Evolutionary conservation across 2,329 filamentous ascomycete species (phyloP).

Genomic region (Epicoccum sorghinum): DNA sequence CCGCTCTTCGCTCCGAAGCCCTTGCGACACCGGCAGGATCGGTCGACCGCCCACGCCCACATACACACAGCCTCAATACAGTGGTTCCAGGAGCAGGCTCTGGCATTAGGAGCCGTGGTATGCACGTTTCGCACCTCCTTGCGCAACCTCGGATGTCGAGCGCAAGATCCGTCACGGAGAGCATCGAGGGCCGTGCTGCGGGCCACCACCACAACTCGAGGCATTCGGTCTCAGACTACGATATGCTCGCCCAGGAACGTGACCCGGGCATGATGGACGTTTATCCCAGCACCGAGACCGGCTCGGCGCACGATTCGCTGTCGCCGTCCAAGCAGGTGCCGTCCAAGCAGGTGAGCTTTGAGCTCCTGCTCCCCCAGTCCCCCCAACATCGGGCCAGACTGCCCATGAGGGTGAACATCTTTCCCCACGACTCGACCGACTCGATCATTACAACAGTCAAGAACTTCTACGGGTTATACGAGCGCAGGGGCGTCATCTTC

Average conservation of each 20-base stretch:
- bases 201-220: slow-evolving; percentile 37
- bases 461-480: slow-evolving; percentile 97
- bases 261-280: slow-evolving; percentile 42
- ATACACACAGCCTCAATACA: slow-evolving; percentile 29
- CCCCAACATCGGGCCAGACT: slow-evolving; percentile 74
- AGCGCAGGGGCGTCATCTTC: slow-evolving; percentile 85
- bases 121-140: slow-evolving; percentile 43
- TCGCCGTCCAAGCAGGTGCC: slow-evolving; percentile 47
- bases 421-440: slow-evolving; percentile 93
- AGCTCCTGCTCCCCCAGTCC: slow-evolving; percentile 72
- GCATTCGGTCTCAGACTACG: slow-evolving; percentile 32
- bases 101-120: slow-evolving; percentile 23
- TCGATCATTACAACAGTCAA: slow-evolving; percentile 98
- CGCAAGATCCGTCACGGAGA: slow-evolving; percentile 33
- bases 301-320: slow-evolving; percentile 40
- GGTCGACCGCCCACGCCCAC: slow-evolving; percentile 34
- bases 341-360: slow-evolving; percentile 78
- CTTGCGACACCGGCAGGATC: slow-evolving; percentile 50
- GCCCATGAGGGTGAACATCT: slow-evolving; percentile 89
- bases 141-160: slow-evolving; percentile 32
- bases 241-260: slow-evolving; percentile 34
- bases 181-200: slow-evolving; percentile 34
- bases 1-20: slow-evolving; percentile 39
- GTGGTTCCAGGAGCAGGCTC: slow-evolving; percentile 19
- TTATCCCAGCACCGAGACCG: slow-evolving; percentile 45